Evolutionary conservation across 495 filamentous ascomycete species (phyloP), one percentile per base, ranked within the genome.

Genomic region (Hypoxylon subgilvum): DNA sequence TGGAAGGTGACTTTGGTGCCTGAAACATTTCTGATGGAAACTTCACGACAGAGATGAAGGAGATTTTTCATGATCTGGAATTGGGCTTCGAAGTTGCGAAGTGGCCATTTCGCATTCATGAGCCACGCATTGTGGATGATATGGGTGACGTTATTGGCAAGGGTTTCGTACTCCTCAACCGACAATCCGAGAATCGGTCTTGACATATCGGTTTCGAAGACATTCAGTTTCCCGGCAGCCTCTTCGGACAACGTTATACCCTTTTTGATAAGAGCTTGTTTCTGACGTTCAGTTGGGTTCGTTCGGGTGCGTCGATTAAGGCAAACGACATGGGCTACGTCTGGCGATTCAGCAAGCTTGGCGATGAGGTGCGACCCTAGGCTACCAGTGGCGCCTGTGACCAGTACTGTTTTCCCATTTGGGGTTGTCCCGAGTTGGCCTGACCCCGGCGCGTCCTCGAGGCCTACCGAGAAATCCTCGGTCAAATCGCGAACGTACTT

Each of bases 101-200:
- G 42, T 0, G 73, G 70, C 10, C 73, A 69, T 19, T 69, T 77
- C 22, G 69, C 71, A 47, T 74, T 76, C 79, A 83, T 83, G 0
- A 74, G 77, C 81, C 81, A 84, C 3, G 82, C 83, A 45, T 82
- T 84, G 64, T 85, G 82, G 27, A 85, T 59, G 14, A 85, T 78
- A 36, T 83, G 76, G 0, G 82, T 85, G 1, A 80, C 79, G n/a
- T 35, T 67, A 3, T 65, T 44, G 2, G 70, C 42, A 3, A 84
- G 72, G 3, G 38, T 16, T 16, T 69, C 23, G 47, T 83, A 84
- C 1, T 73, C 69, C 12, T 53, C 27, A 0, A 27, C 10, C 0
- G 72, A 17, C 0, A 87, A 72, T 1, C 82, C 84, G 0, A 87
- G 74, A 74, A 5, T 74, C 0, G 72, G 62, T 31, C 76, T 74